These are phyloP conservation scores for Jaltomata sinuosa DNA, from an alignment of 257 asterid species.

Conservation along the genomic window DNA sequence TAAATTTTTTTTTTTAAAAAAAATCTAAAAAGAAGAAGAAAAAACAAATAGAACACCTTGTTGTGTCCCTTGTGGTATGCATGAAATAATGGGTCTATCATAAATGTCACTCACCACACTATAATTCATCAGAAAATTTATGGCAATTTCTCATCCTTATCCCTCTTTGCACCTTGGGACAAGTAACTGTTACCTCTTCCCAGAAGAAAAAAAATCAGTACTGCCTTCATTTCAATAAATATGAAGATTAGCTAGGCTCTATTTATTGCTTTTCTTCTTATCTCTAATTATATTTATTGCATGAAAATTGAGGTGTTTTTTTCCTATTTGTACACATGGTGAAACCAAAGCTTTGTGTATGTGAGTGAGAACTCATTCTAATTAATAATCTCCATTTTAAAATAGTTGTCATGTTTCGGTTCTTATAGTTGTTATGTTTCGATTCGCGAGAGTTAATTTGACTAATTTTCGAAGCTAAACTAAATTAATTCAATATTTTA, in stretches of 20 bases:
- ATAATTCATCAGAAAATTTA: not conserved
- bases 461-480: too few relatives aligned
- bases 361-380: not conserved
- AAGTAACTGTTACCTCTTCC: not conserved
- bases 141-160: not conserved
- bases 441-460: too few relatives aligned
- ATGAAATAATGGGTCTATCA: not conserved
- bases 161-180: not conserved
- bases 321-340: not conserved
- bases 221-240: too few relatives aligned
- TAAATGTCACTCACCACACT: not conserved
- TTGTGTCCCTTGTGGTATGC: not conserved
- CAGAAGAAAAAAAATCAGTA: not conserved
- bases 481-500: too few relatives aligned
- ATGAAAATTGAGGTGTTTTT: not conserved
- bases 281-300: not conserved
- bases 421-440: too few relatives aligned
- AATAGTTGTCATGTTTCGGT: too few relatives aligned
- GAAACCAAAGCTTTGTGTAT: not conserved
- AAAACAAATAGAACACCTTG: not conserved
- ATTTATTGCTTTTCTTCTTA: not conserved
- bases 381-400: too few relatives aligned
- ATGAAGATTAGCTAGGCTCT: not conserved
- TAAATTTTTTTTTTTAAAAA: not conserved
- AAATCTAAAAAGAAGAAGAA: not conserved